A percentile compares a stretch with the other conserved stretches of the same genome.
These are phyloP conservation scores for Taiozyma sp. DNA, from an alignment of 1,139 yeast species.

Conservation along the genomic window DNA sequence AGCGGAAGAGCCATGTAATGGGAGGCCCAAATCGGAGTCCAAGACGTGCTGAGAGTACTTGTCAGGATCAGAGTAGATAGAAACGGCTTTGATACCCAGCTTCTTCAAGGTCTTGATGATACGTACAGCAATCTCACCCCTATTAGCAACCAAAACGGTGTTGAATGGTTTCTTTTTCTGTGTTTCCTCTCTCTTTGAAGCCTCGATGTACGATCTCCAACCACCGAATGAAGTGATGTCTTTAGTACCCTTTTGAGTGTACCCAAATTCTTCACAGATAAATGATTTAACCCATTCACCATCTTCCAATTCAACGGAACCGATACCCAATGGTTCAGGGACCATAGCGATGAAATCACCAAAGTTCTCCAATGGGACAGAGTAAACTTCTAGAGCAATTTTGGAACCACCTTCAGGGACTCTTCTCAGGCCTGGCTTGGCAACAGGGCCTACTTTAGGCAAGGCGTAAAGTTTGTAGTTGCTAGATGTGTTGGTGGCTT, in stretches of 20 bases:
- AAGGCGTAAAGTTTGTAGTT: conserved; percentile 77
- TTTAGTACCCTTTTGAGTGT: conserved; percentile 59
- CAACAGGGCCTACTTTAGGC: conserved; percentile 66
- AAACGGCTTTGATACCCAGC: conserved; percentile 72
- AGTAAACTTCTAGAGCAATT: conserved; percentile 76
- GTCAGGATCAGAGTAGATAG: conserved; percentile 90
- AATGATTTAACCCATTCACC: conserved; percentile 90
- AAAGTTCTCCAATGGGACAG: conserved; percentile 70
- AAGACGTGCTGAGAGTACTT: conserved; percentile 82
- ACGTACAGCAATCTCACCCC: conserved; percentile 97
- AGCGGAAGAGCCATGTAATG: conserved; percentile 77
- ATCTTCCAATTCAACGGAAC: conserved; percentile 73
- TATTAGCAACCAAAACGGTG: conserved; percentile 86
- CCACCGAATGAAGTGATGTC: conserved; percentile 87
- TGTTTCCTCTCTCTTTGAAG: conserved; percentile 19
- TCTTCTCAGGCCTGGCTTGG: conserved; percentile 86
- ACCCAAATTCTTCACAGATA: conserved; percentile 89
- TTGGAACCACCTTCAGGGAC: conserved; percentile 45
- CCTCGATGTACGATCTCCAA: conserved; percentile 68
- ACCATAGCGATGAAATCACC: conserved; percentile 84
- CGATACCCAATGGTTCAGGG: conserved; percentile 94
- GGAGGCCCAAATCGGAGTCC: conserved; percentile 76
- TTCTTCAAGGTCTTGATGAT: conserved; percentile 84
- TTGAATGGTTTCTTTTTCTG: conserved; percentile 57
- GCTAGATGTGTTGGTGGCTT: conserved; percentile 65